Evolutionary conservation across 1,284 basidiomycete genomes (phyloP).

Genomic region (Puccinia novopanici): DNA sequence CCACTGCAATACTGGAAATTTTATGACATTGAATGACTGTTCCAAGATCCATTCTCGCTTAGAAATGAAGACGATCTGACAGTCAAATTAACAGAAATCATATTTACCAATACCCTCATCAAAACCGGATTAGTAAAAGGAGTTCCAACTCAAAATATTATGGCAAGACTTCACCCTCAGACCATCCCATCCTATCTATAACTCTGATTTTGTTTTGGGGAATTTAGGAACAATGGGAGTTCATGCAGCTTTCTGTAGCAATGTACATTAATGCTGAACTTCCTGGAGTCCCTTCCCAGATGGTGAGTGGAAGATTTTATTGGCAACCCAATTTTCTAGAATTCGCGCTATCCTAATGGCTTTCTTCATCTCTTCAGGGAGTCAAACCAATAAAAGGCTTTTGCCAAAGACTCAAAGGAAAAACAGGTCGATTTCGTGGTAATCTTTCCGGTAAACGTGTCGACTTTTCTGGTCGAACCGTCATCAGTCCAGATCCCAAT

Average conservation of each 20-base stretch:
- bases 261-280: slow-evolving; percentile 99
- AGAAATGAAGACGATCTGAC: slow-evolving; percentile 95
- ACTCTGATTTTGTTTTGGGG: background rate
- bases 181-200: background rate
- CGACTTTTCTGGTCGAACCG: slow-evolving; percentile 96
- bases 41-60: background rate
- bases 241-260: slow-evolving; percentile 88
- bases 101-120: slow-evolving; percentile 92
- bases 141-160: slow-evolving; percentile 80
- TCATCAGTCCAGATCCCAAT: slow-evolving; percentile 98
- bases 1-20: slow-evolving; percentile 25
- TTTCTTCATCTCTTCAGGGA: slow-evolving; percentile 29
- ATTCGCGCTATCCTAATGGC: background rate
- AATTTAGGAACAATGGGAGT: slow-evolving; percentile 89
- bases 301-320: slow-evolving; percentile 54
- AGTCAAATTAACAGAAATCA: slow-evolving; percentile 95
- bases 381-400: slow-evolving; percentile 94
- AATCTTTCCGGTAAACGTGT: slow-evolving; percentile 99
- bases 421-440: slow-evolving; percentile 97
- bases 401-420: slow-evolving; percentile 96
- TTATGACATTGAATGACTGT: background rate
- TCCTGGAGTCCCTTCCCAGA: slow-evolving; percentile 82
- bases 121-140: slow-evolving; percentile 86
- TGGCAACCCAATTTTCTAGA: background rate
- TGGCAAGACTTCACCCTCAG: slow-evolving; percentile 65